Conservation (phyloP, 2,329 filamentous ascomycete species). For the Colletotrichum zoysiae region DNA sequence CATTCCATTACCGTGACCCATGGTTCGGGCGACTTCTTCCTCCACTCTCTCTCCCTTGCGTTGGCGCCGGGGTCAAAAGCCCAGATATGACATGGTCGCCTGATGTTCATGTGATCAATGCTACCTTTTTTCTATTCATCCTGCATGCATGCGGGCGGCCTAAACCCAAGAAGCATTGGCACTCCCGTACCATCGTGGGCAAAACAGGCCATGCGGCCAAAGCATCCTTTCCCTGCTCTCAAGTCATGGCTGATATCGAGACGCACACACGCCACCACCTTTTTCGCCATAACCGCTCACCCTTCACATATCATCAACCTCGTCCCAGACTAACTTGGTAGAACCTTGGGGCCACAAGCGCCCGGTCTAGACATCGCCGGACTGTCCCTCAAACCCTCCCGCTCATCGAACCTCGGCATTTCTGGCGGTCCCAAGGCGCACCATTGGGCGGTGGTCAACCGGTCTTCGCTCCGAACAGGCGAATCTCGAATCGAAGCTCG, state of each 20-base stretch:
- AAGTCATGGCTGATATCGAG: neutral
- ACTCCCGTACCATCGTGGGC: neutral
- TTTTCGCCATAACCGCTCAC: conserved; percentile 1
- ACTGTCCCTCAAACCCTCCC: neutral
- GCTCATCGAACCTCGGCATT: conserved; percentile 35
- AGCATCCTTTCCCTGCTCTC: conserved; percentile 2
- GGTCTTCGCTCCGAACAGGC: neutral
- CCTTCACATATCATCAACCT: conserved; percentile 7
- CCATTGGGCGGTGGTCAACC: conserved; percentile 25
- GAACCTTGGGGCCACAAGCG: neutral
- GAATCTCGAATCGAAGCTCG: conserved; percentile 25
- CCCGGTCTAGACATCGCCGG: neutral
- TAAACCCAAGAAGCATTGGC: conserved; percentile 12
- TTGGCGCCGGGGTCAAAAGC: neutral
- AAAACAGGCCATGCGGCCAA: conserved; percentile 9
- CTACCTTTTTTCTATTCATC: neutral
- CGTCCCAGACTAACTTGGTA: neutral
- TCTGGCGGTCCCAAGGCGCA: conserved; percentile 3
- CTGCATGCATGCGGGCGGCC: too few relatives aligned
- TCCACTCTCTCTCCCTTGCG: conserved; percentile 22
- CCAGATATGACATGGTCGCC: neutral
- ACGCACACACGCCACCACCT: conserved; percentile 23
- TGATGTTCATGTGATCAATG: neutral
- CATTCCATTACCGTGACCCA: conserved; percentile 14
- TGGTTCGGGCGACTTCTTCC: conserved; percentile 28